Conservation (phyloP, 768 basidiomycete species). For the Tricholoma saponaceum region DNA sequence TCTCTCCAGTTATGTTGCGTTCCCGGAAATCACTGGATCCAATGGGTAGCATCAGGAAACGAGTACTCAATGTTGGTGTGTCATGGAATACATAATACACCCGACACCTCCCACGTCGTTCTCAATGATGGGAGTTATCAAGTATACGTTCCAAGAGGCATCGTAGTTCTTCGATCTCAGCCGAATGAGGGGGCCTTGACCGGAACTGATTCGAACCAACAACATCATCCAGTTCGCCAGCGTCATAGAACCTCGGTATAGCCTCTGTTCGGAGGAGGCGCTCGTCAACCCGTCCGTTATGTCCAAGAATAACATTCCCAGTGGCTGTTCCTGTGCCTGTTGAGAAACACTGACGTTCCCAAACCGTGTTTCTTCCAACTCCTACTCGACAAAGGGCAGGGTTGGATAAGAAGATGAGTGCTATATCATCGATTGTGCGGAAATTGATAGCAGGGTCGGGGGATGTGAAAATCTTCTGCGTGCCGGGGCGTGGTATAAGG, state of each 20-base stretch:
- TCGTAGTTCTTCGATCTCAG: background rate
- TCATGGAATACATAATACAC: too few relatives aligned
- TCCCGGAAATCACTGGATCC: too few relatives aligned
- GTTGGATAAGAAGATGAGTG: background rate
- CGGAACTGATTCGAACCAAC: background rate
- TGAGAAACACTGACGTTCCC: conserved; percentile 1
- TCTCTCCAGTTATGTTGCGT: too few relatives aligned
- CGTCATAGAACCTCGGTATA: conserved; percentile 1
- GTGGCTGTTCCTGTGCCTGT: background rate
- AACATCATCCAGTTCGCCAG: background rate
- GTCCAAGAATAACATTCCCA: background rate
- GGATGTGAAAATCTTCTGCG: background rate
- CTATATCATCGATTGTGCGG: background rate
- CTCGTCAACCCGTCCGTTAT: background rate
- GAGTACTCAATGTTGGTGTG: too few relatives aligned
- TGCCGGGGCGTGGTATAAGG: conserved; percentile 17
- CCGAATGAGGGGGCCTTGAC: background rate
- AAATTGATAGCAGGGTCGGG: background rate
- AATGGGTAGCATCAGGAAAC: too few relatives aligned
- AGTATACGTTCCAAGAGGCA: background rate
- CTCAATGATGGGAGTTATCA: too few relatives aligned
- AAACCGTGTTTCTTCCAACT: background rate
- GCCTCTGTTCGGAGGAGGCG: background rate
- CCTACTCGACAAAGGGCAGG: background rate
- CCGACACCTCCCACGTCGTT: too few relatives aligned